Evolutionary conservation across 1,284 basidiomycete species (phyloP).

Genomic region (Calocybe gambosa): DNA sequence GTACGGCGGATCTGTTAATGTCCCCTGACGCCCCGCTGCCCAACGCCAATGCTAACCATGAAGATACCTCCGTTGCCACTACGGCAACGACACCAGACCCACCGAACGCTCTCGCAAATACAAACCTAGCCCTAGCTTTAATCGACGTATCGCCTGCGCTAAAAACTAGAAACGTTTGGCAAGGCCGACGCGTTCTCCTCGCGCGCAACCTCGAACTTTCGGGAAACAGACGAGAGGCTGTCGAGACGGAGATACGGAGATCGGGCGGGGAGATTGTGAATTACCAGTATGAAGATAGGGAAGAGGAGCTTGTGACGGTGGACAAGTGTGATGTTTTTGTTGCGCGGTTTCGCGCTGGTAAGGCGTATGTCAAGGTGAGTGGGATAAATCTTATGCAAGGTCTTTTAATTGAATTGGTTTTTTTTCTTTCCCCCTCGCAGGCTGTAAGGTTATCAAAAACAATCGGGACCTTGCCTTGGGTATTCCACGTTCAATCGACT

Average conservation of each 20-base stretch:
- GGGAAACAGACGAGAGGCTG: conserved; percentile 40
- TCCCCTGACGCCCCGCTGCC: conserved; percentile 11
- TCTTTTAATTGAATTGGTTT: background rate
- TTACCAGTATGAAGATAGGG: conserved; percentile 13
- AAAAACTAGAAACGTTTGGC: conserved; percentile 29
- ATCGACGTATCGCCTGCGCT: too few relatives aligned
- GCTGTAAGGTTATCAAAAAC: conserved; percentile 54
- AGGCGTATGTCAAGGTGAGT: conserved; percentile 55
- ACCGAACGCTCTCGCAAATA: conserved; percentile 7
- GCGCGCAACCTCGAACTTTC: conserved; percentile 49
- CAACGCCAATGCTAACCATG: background rate
- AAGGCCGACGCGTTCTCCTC: conserved; percentile 53
- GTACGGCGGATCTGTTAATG: conserved; percentile 24
- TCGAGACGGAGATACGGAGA: conserved; percentile 51
- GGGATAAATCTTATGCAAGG: background rate
- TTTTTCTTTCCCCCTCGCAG: conserved; percentile 26
- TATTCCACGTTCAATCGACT: conserved; percentile 69
- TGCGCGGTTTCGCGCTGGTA: conserved; percentile 61
- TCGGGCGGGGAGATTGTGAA: conserved; percentile 49
- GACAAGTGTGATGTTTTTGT: conserved; percentile 62
- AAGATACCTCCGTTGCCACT: background rate
- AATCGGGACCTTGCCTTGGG: conserved; percentile 76
- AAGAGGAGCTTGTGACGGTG: conserved; percentile 35
- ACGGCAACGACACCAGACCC: conserved; percentile 3
- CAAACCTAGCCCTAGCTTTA: too few relatives aligned